phyloP scores from a whole-genome alignment of 441 rosid genomes.

The Raphanus hybrid region DNA sequence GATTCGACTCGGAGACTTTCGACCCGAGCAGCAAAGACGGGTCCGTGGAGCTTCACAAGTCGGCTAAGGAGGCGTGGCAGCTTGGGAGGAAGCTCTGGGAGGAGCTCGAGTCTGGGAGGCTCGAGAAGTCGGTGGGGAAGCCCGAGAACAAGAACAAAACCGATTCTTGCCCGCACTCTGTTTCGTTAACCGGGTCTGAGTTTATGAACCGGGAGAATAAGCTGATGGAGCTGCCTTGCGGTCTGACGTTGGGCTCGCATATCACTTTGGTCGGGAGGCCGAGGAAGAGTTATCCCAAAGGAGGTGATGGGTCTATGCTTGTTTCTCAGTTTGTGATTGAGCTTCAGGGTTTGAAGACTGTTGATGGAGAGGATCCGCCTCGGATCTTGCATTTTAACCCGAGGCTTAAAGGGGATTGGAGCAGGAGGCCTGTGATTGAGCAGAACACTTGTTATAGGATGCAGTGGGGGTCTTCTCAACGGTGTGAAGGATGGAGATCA shows the following conservation, averaged over 20 bases:
- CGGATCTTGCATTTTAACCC: conserved; percentile 79
- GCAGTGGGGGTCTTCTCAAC: conserved; percentile 78
- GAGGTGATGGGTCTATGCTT: conserved; percentile 42
- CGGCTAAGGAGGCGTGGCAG: conserved; percentile 78
- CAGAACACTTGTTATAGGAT: conserved; percentile 83
- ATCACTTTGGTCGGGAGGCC: conserved; percentile 64
- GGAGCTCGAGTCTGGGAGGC: conserved; percentile 60
- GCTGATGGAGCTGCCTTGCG: conserved; percentile 44
- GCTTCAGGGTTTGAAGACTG: conserved; percentile 63
- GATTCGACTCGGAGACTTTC: conserved; percentile 59
- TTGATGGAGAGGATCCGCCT: conserved; percentile 84
- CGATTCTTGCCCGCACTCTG: conserved; percentile 50
- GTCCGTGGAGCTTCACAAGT: conserved; percentile 80
- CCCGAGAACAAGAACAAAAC: conserved; percentile 40
- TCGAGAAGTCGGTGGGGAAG: conserved; percentile 38
- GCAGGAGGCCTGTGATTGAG: conserved; percentile 70
- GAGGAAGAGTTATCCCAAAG: conserved; percentile 49
- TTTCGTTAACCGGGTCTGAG: conserved; percentile 39
- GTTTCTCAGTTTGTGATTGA: conserved; percentile 46
- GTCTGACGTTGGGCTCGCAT: conserved; percentile 41
- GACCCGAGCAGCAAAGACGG: conserved; percentile 62
- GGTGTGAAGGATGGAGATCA: conserved; percentile 83
- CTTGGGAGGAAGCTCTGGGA: conserved; percentile 69
- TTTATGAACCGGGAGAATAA: conserved; percentile 39
- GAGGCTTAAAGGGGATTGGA: conserved; percentile 79